Percentiles rank a stretch among this genome's conserved stretches.
Evolutionary conservation across 2,329 filamentous ascomycete genomes (phyloP).

Genomic region (Fusarium sp.): DNA sequence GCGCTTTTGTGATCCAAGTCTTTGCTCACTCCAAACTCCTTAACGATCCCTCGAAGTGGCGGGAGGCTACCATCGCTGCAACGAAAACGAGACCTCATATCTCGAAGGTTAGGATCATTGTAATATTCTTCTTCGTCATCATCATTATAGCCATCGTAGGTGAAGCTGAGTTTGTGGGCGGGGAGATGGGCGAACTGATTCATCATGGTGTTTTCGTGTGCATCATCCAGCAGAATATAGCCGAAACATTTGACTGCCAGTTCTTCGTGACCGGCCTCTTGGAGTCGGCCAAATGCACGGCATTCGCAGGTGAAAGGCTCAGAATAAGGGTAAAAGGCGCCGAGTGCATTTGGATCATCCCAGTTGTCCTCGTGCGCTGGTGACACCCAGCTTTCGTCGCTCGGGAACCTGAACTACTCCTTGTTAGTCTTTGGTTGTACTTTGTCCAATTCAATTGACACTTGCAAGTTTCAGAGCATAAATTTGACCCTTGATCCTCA

Average conservation of each 20-base stretch:
- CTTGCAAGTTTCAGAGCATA: background rate
- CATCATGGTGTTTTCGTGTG: background rate
- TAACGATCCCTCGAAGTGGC: conserved; percentile 2
- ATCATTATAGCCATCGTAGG: background rate
- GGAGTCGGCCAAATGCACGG: background rate
- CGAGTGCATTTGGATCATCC: background rate
- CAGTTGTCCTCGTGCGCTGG: background rate
- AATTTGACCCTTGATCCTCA: background rate
- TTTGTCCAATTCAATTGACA: background rate
- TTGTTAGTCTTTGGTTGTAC: background rate
- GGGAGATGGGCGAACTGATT: background rate
- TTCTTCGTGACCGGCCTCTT: background rate
- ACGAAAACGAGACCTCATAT: background rate
- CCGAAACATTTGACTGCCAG: conserved; percentile 2
- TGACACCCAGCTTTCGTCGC: background rate
- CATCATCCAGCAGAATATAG: background rate
- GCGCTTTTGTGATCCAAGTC: background rate
- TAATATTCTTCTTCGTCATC: background rate
- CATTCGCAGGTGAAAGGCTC: background rate
- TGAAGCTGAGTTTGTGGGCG: background rate
- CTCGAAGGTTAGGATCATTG: background rate
- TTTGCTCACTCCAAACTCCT: background rate
- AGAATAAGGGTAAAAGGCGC: background rate
- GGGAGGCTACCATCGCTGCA: background rate
- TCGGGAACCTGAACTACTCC: background rate